Evolutionary conservation across 2,329 filamentous ascomycete species (phyloP), one percentile per base, ranked within the genome.

Genomic region (Venturia aucupariae): DNA sequence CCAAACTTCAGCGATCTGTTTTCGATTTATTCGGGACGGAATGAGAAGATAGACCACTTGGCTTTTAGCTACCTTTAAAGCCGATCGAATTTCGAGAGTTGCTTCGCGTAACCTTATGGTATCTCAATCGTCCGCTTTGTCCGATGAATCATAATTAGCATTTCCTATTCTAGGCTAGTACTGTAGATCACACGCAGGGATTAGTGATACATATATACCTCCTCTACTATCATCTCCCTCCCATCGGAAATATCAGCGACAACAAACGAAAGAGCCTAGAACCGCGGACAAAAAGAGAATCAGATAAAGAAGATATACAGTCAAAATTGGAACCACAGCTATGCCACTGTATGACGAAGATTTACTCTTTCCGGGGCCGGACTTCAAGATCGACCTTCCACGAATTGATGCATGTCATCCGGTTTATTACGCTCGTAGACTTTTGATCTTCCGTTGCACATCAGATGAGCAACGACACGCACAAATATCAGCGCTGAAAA

Each of bases 401-500:
- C n/a, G 32, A 19, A 46, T 64, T 51, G 62, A 64, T 42, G 62
- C 54, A 24, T 48, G 46, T 38, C 62, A 64, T 46, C 62, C 62
- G 7, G 48, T 60, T 13, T n/a, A 44, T n/a, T 60, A 59, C 39
- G 32, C 32, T 27, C 62, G 62, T 15, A 13, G 54, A 19, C 62
- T 64, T 17, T n/a, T 64, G 22, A 27, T 64, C 10, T 64, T 64
- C 54, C 51, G 62, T 32, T 64, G 62, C 24, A 30, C 62, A 17
- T 64, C 62, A 3, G 38, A 27, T 24, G 30, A 39, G 39, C 48
- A 64, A 48, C 46, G 54, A 19, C 22, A 60, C 19, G 22, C 30
- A 41, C 62, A 64, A 61, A 11, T 64, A 22, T 39, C 46, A 19
- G 54, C 51, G 0, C 15, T 64, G 27, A 64, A 61, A 22, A 59